phyloP scores from a whole-genome alignment of 257 asterid genomes.

The Solanum tarapatanum region DNA sequence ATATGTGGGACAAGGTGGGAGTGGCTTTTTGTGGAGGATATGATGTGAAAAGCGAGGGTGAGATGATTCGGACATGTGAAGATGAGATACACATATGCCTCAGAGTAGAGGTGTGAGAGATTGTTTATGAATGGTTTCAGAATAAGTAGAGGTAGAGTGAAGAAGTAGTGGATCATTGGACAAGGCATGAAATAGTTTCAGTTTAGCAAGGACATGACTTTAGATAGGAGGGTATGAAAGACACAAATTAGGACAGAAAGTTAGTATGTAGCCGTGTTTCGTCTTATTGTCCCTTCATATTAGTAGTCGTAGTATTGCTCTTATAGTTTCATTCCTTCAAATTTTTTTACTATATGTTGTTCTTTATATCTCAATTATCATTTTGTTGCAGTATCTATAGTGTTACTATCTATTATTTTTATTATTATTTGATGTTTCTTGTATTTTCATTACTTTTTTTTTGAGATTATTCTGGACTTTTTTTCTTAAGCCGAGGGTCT shows the following conservation, averaged over 20 bases:
- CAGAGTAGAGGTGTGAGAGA: neutral
- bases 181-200: neutral
- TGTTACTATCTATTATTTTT: neutral
- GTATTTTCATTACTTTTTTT: neutral
- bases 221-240: neutral
- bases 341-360: neutral
- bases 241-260: neutral
- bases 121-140: too few species aligned
- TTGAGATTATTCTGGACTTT: neutral
- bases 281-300: neutral
- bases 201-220: neutral
- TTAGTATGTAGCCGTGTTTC: neutral
- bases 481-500: accelerated
- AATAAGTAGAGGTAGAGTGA: neutral
- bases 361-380: neutral
- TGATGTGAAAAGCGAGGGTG: neutral
- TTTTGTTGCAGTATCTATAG: neutral
- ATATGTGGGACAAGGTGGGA: neutral
- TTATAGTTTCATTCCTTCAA: neutral
- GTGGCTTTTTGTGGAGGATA: neutral
- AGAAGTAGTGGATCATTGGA: neutral
- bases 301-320: neutral
- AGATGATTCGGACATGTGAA: neutral
- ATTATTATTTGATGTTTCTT: neutral
- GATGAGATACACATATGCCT: neutral